Conservation (phyloP, 371 early-diverging fungal species). For the Saksenaea vasiformis region DNA sequence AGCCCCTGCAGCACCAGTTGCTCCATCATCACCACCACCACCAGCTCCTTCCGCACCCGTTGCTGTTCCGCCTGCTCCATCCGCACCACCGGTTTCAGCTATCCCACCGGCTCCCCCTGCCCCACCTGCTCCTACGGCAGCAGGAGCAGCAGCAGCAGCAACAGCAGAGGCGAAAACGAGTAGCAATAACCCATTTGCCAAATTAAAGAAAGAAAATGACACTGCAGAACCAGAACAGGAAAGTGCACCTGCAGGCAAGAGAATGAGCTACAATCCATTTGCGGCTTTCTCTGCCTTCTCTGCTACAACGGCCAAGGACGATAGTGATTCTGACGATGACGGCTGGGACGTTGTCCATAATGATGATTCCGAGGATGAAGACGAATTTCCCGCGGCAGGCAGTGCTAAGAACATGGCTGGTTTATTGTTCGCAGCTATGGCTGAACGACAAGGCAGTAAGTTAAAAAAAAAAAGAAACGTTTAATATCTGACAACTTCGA, state of each 20-base stretch:
- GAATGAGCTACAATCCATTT: conserved; percentile 56
- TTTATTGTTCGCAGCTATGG: conserved; percentile 43
- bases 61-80: conserved; percentile 16
- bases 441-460: conserved; percentile 26
- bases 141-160: background rate
- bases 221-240: conserved; percentile 12
- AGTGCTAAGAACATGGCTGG: conserved; percentile 52
- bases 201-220: conserved; percentile 17
- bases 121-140: conserved; percentile 7
- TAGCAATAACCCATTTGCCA: conserved; percentile 54
- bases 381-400: conserved; percentile 54
- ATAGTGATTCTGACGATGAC: conserved; percentile 35
- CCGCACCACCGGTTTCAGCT: conserved; percentile 14
- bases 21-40: conserved; percentile 8
- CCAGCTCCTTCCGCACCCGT: conserved; percentile 3
- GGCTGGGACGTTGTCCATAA: conserved; percentile 42
- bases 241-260: conserved; percentile 29
- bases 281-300: conserved; percentile 50
- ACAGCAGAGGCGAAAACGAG: conserved; percentile 14
- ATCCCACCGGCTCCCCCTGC: conserved; percentile 18
- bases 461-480: too few relatives aligned
- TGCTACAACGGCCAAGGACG: conserved; percentile 35
- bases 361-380: conserved; percentile 44
- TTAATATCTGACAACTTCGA: too few relatives aligned
- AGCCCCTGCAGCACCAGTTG: conserved; percentile 2